Percentiles rank a stretch among this genome's conserved stretches.
These are phyloP conservation scores for Rhododendron molle DNA, from an alignment of 148 eudicot species.

Conservation along the genomic window DNA sequence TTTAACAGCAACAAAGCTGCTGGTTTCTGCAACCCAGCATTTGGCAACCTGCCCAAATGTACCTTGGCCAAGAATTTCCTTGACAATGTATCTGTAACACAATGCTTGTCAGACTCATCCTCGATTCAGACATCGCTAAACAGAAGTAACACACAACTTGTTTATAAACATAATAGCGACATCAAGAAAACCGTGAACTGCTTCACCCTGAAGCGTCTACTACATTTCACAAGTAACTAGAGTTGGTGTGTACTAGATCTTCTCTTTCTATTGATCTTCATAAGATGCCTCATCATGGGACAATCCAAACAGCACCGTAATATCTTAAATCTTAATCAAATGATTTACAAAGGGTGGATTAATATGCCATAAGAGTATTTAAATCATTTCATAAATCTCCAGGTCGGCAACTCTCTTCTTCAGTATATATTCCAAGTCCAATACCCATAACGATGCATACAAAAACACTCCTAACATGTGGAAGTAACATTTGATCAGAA, in stretches of 20 bases:
- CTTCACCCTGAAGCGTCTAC: background rate
- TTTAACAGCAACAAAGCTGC: slow-evolving; percentile 81
- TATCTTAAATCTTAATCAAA: background rate
- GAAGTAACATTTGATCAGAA: background rate
- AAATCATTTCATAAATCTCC: background rate
- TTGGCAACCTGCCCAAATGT: slow-evolving; percentile 99
- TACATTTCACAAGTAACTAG: background rate
- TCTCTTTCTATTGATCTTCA: background rate
- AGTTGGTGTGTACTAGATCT: background rate
- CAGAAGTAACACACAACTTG: background rate
- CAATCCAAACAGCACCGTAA: background rate
- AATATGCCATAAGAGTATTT: background rate
- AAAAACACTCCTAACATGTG: background rate
- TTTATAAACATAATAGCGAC: background rate
- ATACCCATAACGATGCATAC: background rate
- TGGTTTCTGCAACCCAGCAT: slow-evolving; percentile 86
- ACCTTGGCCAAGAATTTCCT: slow-evolving; percentile 96
- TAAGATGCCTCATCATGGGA: background rate
- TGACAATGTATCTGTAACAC: slow-evolving; percentile 76
- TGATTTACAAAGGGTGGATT: background rate
- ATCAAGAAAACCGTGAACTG: background rate
- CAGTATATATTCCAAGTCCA: background rate
- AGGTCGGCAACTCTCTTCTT: background rate
- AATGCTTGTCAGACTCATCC: slow-evolving; percentile 5
- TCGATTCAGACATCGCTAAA: background rate